phyloP scores from a whole-genome alignment of 169 alveolate genomes.

The Plasmodium falciparum region DNA sequence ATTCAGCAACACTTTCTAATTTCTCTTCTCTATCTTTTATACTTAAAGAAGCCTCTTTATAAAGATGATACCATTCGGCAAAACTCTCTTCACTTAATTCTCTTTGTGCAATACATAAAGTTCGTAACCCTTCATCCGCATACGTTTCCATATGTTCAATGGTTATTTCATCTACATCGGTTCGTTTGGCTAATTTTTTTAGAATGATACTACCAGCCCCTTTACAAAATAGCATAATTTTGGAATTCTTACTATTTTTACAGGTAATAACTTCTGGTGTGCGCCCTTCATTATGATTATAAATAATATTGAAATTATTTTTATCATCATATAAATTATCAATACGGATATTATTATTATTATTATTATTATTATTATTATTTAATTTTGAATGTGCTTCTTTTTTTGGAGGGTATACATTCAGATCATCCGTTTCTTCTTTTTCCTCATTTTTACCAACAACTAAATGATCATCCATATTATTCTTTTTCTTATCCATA shows the following conservation, averaged over 20 bases:
- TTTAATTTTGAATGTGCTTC: neutral
- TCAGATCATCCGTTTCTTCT: neutral
- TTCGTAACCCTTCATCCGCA: slow-evolving; percentile 91
- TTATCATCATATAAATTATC: neutral
- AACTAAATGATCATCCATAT: neutral
- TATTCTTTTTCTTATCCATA: neutral
- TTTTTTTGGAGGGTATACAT: neutral
- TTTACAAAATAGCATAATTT: slow-evolving; percentile 88
- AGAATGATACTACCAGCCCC: slow-evolving; percentile 96
- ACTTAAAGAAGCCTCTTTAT: slow-evolving; percentile 79
- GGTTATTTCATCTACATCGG: slow-evolving; percentile 80
- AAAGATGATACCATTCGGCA: slow-evolving; percentile 83
- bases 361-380: neutral
- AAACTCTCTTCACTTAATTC: slow-evolving; percentile 88
- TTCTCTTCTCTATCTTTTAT: slow-evolving; percentile 85
- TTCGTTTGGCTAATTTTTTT: slow-evolving; percentile 79
- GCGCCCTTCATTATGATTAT: neutral
- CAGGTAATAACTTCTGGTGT: slow-evolving; percentile 6
- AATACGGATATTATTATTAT: slow-evolving; percentile 9
- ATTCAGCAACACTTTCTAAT: slow-evolving; percentile 87
- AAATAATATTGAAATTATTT: slow-evolving; percentile 9
- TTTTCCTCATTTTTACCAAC: neutral
- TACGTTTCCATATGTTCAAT: slow-evolving; percentile 84
- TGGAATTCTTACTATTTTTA: slow-evolving; percentile 58
- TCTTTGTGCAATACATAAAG: slow-evolving; percentile 94